Conservation (phyloP, 2,329 filamentous ascomycete genomes). For the Cladosporium sp. region DNA sequence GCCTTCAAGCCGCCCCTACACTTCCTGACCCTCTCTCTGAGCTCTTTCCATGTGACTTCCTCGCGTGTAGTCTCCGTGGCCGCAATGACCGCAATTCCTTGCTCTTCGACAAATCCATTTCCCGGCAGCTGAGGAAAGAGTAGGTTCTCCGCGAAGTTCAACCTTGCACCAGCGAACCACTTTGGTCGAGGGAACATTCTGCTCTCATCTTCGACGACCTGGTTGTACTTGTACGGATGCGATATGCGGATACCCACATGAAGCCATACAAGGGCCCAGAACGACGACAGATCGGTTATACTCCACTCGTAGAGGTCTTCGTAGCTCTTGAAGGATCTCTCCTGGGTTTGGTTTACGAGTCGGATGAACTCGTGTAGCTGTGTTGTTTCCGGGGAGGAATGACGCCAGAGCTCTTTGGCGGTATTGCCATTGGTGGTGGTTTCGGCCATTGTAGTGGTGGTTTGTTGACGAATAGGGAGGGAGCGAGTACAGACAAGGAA, state of each 20-base stretch:
- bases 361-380: constrained; percentile 52
- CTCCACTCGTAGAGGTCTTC: constrained; percentile 83
- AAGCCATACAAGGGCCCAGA: constrained; percentile 86
- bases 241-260: constrained; percentile 76
- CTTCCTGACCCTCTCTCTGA: constrained; percentile 73
- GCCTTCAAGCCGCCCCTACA: constrained; percentile 71
- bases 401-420: constrained; percentile 35
- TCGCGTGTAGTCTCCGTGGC: constrained; percentile 72
- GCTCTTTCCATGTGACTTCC: constrained; percentile 72
- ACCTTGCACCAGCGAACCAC: constrained; percentile 75
- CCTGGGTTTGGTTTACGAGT: constrained; percentile 67
- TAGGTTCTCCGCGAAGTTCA: constrained; percentile 96
- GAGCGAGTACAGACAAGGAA: neutral
- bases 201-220: constrained; percentile 66
- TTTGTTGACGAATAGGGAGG: neutral
- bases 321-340: constrained; percentile 65
- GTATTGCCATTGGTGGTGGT: neutral
- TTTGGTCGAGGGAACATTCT: constrained; percentile 82
- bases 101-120: constrained; percentile 51
- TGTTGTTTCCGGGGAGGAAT: constrained; percentile 45
- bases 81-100: constrained; percentile 71
- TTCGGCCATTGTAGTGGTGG: neutral
- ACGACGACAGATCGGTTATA: constrained; percentile 68
- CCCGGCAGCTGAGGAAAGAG: constrained; percentile 66
- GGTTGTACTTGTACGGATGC: constrained; percentile 56